Base-by-base conservation (phyloP, 2,329 filamentous ascomycete genomes). In the Diaporthe citrichinensis region DNA sequence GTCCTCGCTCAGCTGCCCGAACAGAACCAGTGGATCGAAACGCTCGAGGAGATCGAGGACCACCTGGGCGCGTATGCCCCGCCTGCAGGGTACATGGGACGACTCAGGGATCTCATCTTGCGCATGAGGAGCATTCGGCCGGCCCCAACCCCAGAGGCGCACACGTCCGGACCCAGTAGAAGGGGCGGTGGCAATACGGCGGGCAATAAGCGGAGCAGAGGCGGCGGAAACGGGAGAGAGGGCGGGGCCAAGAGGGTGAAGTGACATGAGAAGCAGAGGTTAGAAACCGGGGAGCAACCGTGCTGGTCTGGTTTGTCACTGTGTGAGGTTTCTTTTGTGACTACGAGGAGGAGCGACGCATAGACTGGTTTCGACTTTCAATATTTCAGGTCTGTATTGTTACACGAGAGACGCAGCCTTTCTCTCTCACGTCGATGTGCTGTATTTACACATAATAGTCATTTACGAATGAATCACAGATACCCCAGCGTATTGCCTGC, bases 1-100 rank as follows among this genome's bases (percentile, higher is more conserved):
- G 83, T 86, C 10, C 83, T 91, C 5, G 80, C 80, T 23, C 80
- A 85, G 31, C 81, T 89, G 2, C 86, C 85, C 1, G 86, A 87
- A 15, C 85, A 87, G 57, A 85, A 82, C 65, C 86, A 85, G 75
- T 87, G 86, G 72, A 78, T 87, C 25, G 81, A 86, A 65, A 81
- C 84, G 41, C 82, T 87, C 14, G 80, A 80, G 71, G 79, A 76
- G 14, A 80, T 87, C 73, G 81, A 84, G 77, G 79, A 79, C 41
- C 74, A 73, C 39, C 77, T 84, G 25, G 72, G 75, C 34, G 71
- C 77, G 9, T 77, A 74, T 28, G 80, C 81, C 9, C 79, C 80
- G 8, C 81, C 82, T 0, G 74, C 72, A 1, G 78, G 80, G 0
- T 85, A 83, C 58, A 74, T 80, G 25, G 76, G 78, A 23, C 81